These are phyloP conservation scores for Geotrichum carabidarum DNA, from an alignment of 1,139 yeast genomes.

Conservation along the genomic window DNA sequence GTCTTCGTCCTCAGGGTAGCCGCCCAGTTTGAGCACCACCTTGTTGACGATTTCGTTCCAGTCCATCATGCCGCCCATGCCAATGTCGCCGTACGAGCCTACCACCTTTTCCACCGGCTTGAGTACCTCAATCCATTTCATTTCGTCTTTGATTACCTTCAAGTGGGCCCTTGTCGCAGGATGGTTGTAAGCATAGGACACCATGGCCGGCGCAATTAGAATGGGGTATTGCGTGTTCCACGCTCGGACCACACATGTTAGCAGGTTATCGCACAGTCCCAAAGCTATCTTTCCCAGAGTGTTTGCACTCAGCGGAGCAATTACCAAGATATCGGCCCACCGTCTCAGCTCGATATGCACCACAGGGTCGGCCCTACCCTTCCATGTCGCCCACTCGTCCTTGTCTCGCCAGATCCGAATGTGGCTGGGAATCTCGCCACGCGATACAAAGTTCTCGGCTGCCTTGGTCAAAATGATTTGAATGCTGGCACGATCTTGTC, in stretches of 20 bases:
- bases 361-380: constrained; percentile 79
- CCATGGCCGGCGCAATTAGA: constrained; percentile 89
- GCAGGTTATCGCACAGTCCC: constrained; percentile 81
- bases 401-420: constrained; percentile 79
- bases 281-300: constrained; percentile 79
- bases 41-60: constrained; percentile 89
- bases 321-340: constrained; percentile 88
- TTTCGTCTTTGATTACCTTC: constrained; percentile 67
- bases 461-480: constrained; percentile 77
- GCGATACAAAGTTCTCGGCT: constrained; percentile 70
- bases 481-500: constrained; percentile 64
- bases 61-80: constrained; percentile 94
- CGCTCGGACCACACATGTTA: constrained; percentile 86
- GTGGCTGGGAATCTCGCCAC: constrained; percentile 54
- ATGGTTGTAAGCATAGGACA: constrained; percentile 80
- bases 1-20: constrained; percentile 82
- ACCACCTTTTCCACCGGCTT: constrained; percentile 90
- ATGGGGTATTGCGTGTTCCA: constrained; percentile 90
- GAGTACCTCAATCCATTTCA: constrained; percentile 84
- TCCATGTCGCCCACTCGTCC: constrained; percentile 92
- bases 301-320: constrained; percentile 87
- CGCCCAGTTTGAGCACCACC: constrained; percentile 77
- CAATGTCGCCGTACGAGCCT: constrained; percentile 89
- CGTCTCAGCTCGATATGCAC: constrained; percentile 85
- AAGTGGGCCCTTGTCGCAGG: constrained; percentile 81